These are phyloP conservation scores for Verticillium longisporum DNA, from an alignment of 2,329 filamentous ascomycete genomes.

Conservation along the genomic window DNA sequence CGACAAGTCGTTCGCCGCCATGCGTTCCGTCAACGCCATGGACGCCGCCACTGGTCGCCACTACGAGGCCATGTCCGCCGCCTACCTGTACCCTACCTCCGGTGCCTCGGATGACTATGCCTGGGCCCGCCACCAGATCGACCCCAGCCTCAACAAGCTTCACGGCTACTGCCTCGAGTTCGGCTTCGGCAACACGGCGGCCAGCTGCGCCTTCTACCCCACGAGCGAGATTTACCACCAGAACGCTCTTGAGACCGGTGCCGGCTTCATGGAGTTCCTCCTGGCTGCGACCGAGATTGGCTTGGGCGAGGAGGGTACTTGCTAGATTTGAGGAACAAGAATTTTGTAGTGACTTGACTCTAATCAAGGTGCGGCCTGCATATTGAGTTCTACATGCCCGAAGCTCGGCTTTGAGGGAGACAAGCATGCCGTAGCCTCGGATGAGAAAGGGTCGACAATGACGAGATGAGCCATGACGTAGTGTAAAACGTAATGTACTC, in stretches of 20 bases:
- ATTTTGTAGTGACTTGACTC: too few relatives aligned
- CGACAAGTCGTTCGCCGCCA: conserved; percentile 22
- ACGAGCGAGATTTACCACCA: conserved; percentile 31
- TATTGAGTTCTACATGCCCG: too few relatives aligned
- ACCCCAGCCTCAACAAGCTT: conserved; percentile 27
- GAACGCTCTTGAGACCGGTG: conserved; percentile 35
- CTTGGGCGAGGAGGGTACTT: conserved; percentile 7
- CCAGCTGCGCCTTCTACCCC: conserved; percentile 38
- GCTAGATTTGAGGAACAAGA: not conserved
- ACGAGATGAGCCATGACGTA: too few relatives aligned
- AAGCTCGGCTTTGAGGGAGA: too few relatives aligned
- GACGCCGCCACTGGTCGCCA: conserved; percentile 24
- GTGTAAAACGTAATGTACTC: too few relatives aligned
- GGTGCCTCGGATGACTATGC: conserved; percentile 41
- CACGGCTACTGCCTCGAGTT: conserved; percentile 41
- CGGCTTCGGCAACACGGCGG: conserved; percentile 27
- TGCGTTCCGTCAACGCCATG: conserved; percentile 31
- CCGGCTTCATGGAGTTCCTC: conserved; percentile 41
- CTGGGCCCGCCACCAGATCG: conserved; percentile 33
- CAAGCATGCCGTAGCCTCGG: too few relatives aligned
- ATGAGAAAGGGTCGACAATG: too few relatives aligned
- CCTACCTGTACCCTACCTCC: conserved; percentile 36
- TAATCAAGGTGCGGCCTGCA: too few relatives aligned
- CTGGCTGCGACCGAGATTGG: conserved; percentile 10
- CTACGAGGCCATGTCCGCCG: conserved; percentile 30